A percentile compares a stretch with the other conserved stretches of the same genome.
Conservation (phyloP, 176 grass and related monocot species). For the Bonia amplexicaulis region DNA sequence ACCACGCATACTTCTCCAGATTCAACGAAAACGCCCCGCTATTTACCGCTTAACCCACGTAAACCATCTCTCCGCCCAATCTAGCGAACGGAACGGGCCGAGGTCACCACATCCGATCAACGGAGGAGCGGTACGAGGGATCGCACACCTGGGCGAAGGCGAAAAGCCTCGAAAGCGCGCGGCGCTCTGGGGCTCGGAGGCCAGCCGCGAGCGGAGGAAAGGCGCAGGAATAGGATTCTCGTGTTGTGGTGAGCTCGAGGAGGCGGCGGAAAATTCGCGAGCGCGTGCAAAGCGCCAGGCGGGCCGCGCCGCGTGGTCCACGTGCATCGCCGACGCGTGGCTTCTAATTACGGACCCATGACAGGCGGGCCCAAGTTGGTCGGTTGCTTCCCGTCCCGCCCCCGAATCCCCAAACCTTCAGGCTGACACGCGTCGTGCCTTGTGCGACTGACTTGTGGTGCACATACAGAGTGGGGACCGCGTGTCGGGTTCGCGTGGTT, state of each 20-base stretch:
- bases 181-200: background rate
- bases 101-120: background rate
- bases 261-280: background rate
- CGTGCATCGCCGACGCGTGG: constrained; percentile 33
- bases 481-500: background rate
- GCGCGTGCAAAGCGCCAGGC: background rate
- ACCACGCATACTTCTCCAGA: background rate
- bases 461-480: rapidly evolving
- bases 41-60: background rate
- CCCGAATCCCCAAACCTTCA: too few relatives aligned
- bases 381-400: background rate
- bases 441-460: background rate
- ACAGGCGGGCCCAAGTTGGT: constrained; percentile 2
- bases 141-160: constrained; percentile 13
- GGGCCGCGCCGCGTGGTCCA: background rate
- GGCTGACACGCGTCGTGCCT: background rate
- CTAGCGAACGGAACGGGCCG: background rate
- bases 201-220: constrained; percentile 15
- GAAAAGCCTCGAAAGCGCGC: background rate
- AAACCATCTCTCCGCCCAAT: background rate
- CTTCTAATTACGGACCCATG: background rate
- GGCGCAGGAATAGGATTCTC: background rate
- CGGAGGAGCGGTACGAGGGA: background rate
- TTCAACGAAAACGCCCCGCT: background rate
- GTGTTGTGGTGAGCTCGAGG: constrained; percentile 6